These are phyloP conservation scores for Oryza longistaminata DNA, from an alignment of 176 grass and related monocot species.

Conservation along the genomic window DNA sequence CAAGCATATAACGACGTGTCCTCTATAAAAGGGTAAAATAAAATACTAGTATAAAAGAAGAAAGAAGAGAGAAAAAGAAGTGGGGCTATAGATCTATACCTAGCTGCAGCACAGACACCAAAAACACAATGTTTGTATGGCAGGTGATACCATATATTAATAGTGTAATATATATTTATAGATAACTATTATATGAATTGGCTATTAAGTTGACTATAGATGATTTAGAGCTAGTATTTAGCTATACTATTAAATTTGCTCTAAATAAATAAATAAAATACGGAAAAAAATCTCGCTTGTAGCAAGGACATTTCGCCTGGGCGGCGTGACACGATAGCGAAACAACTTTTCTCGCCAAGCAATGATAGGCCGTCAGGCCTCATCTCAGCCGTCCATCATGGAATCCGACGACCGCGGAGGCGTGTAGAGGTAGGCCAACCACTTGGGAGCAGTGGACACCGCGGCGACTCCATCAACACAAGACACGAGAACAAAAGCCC, in stretches of 20 bases:
- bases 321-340: not conserved
- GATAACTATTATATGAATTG: too few relatives aligned
- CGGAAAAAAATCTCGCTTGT: not conserved
- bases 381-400: not conserved
- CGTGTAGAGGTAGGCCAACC: not conserved
- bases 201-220: too few relatives aligned
- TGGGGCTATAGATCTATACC: too few relatives aligned
- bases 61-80: too few relatives aligned
- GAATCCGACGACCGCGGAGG: not conserved
- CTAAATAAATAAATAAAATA: too few relatives aligned
- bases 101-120: too few relatives aligned
- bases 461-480: conserved; percentile 45
- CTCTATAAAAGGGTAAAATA: not conserved
- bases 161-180: too few relatives aligned
- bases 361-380: not conserved
- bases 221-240: too few relatives aligned
- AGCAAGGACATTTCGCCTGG: not conserved
- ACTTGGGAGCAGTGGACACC: conserved; percentile 7
- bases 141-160: too few relatives aligned
- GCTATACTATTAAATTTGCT: too few relatives aligned
- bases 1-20: not conserved
- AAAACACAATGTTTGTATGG: too few relatives aligned
- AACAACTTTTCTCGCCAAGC: not conserved
- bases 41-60: too few relatives aligned
- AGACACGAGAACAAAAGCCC: not conserved